Base-by-base conservation (phyloP, 257 asterid species). In the Solanum etuberosum region DNA sequence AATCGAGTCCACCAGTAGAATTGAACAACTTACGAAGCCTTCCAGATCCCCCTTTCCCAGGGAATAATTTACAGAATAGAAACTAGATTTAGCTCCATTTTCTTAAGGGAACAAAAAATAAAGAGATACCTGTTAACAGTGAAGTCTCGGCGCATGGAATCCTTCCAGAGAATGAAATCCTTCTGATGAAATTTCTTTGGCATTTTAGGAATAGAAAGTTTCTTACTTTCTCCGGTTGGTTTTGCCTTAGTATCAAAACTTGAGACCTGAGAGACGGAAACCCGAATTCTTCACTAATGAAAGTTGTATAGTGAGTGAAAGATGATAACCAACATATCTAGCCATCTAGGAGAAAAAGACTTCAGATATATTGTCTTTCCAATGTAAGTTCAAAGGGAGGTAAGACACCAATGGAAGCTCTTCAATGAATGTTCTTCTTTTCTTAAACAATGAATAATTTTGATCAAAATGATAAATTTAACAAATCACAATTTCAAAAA, bases 101-200 rank as follows among this genome's bases (percentile, higher is more conserved):
- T 83, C 72, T 70, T 6, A 59, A 63, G 54, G 67, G 70, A 85
- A 71, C 46, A 70, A 48, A 43, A 71, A 31, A 11, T 71, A 70
- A 4, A 71, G 84, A 85, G 7, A 18, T 82, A 97, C 98, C 98
- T 93, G 94, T 97, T 97, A 83, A 97, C 92, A 35, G 99, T 97
- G 89, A 95, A 97, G 93, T 97, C 99, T 85, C 99, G 94, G 71
- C 70, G 92, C 95, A 93, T 90, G 91, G 94, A 89, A 88, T 95
- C 90, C 88, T 86, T 92, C 98, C 98, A 97, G 89, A 90, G 96
- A 90, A 74, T 46, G 70, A 93, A 68, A 88, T 97, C 99, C 54
- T 87, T 87, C 68, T 86, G 71, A 85, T 91, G 91, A 92, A 90
- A 92, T 73, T 92, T 90, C 87, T 61, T 87, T 43, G 96, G 95